Conservation (phyloP, 805 yeast species). For the Ogataea nakhonphanomensis region DNA sequence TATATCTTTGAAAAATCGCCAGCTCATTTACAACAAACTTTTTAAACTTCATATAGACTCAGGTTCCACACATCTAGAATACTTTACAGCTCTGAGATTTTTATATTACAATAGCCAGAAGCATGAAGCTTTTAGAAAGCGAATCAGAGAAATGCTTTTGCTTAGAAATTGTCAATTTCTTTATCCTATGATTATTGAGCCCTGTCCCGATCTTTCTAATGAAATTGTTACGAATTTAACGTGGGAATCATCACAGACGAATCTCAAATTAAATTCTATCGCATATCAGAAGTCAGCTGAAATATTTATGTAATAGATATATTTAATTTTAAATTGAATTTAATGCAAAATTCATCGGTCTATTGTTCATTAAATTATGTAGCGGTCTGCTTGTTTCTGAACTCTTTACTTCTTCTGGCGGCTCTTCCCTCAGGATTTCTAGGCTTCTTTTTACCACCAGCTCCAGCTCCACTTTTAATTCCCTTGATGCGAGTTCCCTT, state of each 20-base stretch:
- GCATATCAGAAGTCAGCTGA: constrained; percentile 7
- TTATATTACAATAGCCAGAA: constrained; percentile 9
- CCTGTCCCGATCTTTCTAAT: constrained; percentile 7
- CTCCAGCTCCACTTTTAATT: constrained; percentile 51
- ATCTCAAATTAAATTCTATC: constrained; percentile 3
- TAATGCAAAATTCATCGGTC: constrained; percentile 1
- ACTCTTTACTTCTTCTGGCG: constrained; percentile 44
- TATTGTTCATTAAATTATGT: constrained; percentile 5
- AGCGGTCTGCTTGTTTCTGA: constrained; percentile 14
- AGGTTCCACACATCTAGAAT: background rate
- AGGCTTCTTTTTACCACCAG: constrained; percentile 47
- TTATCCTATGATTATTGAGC: constrained; percentile 1
- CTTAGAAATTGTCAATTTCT: background rate
- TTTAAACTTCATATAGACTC: constrained; percentile 1
- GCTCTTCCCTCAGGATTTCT: constrained; percentile 52
- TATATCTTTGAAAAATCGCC: background rate
- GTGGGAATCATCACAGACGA: constrained; percentile 10
- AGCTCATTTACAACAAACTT: constrained; percentile 2
- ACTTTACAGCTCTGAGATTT: constrained; percentile 3
- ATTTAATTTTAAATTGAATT: background rate
- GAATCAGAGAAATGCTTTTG: background rate
- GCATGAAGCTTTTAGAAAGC: background rate
- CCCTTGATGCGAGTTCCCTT: constrained; percentile 64
- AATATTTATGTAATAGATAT: constrained; percentile 4
- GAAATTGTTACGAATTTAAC: constrained; percentile 4